phyloP scores from a whole-genome alignment of 2,329 filamentous ascomycete genomes.

The Diaporthe batatas region DNA sequence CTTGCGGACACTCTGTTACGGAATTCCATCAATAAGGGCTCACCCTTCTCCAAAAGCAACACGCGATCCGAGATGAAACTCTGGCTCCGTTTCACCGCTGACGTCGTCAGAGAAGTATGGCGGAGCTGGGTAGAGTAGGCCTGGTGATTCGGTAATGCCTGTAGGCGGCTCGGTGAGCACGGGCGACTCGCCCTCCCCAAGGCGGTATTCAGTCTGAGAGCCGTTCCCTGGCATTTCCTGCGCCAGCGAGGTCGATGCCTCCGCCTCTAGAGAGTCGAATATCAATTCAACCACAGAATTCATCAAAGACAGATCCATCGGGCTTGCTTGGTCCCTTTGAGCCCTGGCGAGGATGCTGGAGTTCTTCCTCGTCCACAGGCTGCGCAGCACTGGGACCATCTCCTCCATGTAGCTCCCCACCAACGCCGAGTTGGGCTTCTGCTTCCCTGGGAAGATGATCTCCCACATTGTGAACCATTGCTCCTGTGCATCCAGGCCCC shows the following conservation, averaged over 20 bases:
- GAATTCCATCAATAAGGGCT: too few relatives aligned
- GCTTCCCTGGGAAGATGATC: background rate
- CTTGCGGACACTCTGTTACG: too few relatives aligned
- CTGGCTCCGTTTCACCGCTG: too few relatives aligned
- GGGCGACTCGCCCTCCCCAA: background rate
- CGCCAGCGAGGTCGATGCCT: background rate
- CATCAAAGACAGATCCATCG: background rate
- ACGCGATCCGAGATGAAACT: too few relatives aligned
- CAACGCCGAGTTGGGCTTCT: background rate
- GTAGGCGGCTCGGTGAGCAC: background rate
- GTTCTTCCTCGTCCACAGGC: background rate
- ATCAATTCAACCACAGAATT: background rate
- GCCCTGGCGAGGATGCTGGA: background rate
- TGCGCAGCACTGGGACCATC: slow-evolving; percentile 12
- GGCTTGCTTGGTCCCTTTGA: background rate
- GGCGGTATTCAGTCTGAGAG: background rate
- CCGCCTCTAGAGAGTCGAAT: background rate
- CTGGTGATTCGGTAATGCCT: background rate
- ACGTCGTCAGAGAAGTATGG: too few relatives aligned
- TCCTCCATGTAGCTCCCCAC: slow-evolving; percentile 19
- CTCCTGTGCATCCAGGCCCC: background rate
- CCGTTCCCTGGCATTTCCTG: too few relatives aligned
- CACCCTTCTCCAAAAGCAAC: too few relatives aligned
- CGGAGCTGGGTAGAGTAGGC: background rate
- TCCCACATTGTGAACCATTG: slow-evolving; percentile 32